A percentile compares a stretch with the other conserved stretches of the same genome.
Evolutionary conservation across 495 filamentous ascomycete genomes (phyloP).

Genomic region (Penicillium daleae): DNA sequence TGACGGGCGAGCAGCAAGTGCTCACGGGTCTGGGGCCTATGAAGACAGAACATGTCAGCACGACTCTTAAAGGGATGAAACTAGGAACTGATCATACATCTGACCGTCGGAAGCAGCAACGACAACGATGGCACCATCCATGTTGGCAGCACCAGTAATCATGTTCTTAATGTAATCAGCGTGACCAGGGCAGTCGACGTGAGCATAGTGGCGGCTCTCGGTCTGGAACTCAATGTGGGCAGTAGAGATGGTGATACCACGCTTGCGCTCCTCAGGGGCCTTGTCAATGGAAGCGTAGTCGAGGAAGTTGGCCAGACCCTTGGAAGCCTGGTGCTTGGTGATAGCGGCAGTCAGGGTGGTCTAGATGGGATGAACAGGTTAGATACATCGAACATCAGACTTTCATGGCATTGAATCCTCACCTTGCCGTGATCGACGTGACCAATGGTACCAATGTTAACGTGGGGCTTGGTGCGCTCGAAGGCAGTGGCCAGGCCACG

Average conservation of each 20-base stretch:
- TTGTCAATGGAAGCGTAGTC: constrained; percentile 99
- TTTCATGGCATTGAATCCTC: constrained; percentile 30
- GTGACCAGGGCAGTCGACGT: constrained; percentile 99
- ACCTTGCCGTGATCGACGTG: constrained; percentile 99
- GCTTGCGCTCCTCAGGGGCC: constrained; percentile 97
- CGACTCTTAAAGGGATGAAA: background rate
- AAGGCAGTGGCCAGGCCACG: constrained; percentile 78
- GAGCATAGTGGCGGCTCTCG: constrained; percentile 90
- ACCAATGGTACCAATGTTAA: constrained; percentile 98
- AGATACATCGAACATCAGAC: constrained; percentile 29
- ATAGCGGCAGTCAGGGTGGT: constrained; percentile 98
- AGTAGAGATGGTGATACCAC: constrained; percentile 98
- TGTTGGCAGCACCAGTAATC: constrained; percentile 96
- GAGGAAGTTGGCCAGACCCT: constrained; percentile 90
- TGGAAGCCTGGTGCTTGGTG: constrained; percentile 93
- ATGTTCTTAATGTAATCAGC: constrained; percentile 99
- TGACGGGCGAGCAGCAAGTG: constrained; percentile 97
- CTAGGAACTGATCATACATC: constrained; percentile 61
- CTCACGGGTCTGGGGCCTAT: constrained; percentile 93
- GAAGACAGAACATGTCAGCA: constrained; percentile 28
- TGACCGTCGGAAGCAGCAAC: constrained; percentile 98
- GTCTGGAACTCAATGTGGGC: constrained; percentile 98
- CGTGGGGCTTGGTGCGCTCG: constrained; percentile 92
- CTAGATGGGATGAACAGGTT: constrained; percentile 51
- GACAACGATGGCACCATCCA: constrained; percentile 98